Percentiles rank a stretch among this genome's conserved stretches.
phyloP scores from a whole-genome alignment of 31 red algal species.

The Pterothamnion heteromorphum region DNA sequence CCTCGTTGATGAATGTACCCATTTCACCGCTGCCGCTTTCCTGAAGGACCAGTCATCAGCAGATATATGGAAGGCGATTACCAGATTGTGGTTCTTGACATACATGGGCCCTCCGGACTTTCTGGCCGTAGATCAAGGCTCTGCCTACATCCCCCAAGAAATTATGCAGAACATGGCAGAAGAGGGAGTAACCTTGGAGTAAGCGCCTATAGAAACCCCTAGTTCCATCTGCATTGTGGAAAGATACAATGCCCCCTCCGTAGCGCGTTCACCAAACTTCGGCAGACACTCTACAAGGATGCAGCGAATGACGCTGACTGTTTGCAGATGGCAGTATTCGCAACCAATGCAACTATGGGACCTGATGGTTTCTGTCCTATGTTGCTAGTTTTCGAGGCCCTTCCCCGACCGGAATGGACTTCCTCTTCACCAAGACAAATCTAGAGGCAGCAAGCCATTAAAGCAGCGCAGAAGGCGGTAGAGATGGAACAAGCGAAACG shows the following conservation, averaged over 20 bases:
- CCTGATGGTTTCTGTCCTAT: too few relatives aligned
- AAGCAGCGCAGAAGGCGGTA: not conserved
- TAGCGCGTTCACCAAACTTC: not conserved
- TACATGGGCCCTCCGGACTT: constrained; percentile 39
- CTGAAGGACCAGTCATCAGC: not conserved
- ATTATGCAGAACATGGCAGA: not conserved
- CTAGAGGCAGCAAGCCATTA: not conserved
- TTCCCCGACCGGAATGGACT: too few relatives aligned
- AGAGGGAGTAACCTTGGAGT: not conserved
- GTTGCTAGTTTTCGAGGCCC: too few relatives aligned
- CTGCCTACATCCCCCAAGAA: not conserved
- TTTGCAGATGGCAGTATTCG: constrained; percentile 8
- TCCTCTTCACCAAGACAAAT: too few relatives aligned
- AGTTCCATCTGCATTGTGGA: constrained; percentile 23
- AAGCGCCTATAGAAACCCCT: not conserved
- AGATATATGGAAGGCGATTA: not conserved
- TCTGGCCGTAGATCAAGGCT: constrained; percentile 10
- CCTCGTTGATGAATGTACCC: constrained; percentile 20
- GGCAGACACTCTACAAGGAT: not conserved
- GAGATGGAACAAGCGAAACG: constrained; percentile 4
- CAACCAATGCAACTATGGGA: not conserved
- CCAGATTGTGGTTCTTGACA: not conserved
- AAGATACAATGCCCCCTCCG: constrained; percentile 1
- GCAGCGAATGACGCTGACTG: constrained; percentile 1
- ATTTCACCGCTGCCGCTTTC: constrained; percentile 1